Evolutionary conservation across 169 alveolate species (phyloP).

Genomic region (Plasmodium gaboni): DNA sequence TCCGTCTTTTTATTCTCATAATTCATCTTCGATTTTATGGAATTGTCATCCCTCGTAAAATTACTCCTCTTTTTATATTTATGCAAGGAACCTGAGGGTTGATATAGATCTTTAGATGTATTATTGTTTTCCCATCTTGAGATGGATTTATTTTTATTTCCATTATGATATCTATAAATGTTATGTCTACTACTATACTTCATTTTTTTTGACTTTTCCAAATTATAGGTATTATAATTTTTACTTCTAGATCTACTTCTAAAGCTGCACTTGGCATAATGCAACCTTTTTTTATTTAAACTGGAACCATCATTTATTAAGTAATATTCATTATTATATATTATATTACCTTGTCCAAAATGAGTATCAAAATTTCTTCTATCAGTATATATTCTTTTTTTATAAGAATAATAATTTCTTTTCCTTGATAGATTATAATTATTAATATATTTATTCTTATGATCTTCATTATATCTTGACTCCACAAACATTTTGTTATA

Average conservation of each 20-base stretch:
- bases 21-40: constrained; percentile 9
- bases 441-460: constrained; percentile 34
- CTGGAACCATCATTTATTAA: constrained; percentile 46
- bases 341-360: constrained; percentile 67
- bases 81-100: too few species aligned
- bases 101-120: too few species aligned
- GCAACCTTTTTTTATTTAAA: constrained; percentile 36
- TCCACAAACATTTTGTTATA: constrained; percentile 34
- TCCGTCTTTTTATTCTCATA: background rate
- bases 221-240: constrained; percentile 2
- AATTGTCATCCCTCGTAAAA: constrained; percentile 2
- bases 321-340: constrained; percentile 70
- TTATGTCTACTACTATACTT: constrained; percentile 29
- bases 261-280: constrained; percentile 27
- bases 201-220: constrained; percentile 19
- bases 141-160: constrained; percentile 12
- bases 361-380: constrained; percentile 60
- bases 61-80: background rate
- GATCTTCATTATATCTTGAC: constrained; percentile 45
- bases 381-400: constrained; percentile 34
- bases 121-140: too few species aligned
- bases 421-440: constrained; percentile 29
- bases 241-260: constrained; percentile 30
- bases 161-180: constrained; percentile 10
- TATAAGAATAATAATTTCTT: constrained; percentile 65